phyloP scores from a whole-genome alignment of 306 rosid species.

The Dryas drummondii region DNA sequence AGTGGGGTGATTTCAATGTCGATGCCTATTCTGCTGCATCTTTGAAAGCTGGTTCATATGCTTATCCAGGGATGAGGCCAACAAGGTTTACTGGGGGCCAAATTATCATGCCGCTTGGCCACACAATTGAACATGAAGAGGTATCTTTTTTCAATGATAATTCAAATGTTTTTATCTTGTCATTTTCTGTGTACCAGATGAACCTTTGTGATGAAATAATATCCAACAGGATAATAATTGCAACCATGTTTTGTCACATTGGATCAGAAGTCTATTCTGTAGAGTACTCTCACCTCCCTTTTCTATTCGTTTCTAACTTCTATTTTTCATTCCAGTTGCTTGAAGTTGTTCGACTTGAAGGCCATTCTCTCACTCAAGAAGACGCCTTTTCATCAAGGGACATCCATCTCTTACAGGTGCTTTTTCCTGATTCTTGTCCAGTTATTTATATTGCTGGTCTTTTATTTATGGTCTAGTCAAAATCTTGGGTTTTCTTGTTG shows the following conservation, averaged over 20 bases:
- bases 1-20: constrained; percentile 98
- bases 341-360: constrained; percentile 93
- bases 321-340: constrained; percentile 56
- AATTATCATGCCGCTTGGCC: constrained; percentile 98
- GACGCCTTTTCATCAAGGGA: constrained; percentile 84
- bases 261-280: not conserved
- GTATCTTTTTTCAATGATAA: constrained; percentile 27
- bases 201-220: not conserved
- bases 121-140: constrained; percentile 94
- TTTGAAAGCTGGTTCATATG: constrained; percentile 68
- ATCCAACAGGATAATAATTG: not conserved
- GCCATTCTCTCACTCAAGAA: constrained; percentile 86
- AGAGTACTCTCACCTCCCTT: not conserved
- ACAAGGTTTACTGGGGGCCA: constrained; percentile 95
- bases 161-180: not conserved
- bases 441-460: not conserved
- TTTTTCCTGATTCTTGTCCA: not conserved
- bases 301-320: constrained; percentile 4
- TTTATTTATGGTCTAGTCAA: not conserved
- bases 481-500: not conserved
- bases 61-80: constrained; percentile 89
- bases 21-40: constrained; percentile 89
- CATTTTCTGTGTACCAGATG: not conserved
- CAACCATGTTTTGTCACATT: not conserved
- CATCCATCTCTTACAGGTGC: constrained; percentile 94